These are phyloP conservation scores for Aspergillus uvarum DNA, from an alignment of 2,329 filamentous ascomycete species.

Conservation along the genomic window DNA sequence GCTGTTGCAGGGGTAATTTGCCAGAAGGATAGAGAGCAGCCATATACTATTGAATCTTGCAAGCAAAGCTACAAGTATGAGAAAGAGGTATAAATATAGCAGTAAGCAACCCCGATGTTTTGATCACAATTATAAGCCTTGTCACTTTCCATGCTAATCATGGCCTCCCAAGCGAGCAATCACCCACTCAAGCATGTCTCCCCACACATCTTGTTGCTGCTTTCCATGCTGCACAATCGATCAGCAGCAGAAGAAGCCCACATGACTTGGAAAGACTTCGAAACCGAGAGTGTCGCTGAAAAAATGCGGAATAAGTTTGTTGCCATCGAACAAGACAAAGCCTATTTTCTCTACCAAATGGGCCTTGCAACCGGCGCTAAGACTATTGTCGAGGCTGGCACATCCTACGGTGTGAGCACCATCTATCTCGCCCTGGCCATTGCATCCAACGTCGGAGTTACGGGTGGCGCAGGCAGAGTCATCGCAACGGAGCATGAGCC, in stretches of 20 bases:
- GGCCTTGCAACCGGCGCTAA: conserved; percentile 50
- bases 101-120: not conserved
- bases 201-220: conserved; percentile 14
- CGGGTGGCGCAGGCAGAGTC: conserved; percentile 45
- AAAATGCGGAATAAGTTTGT: conserved; percentile 59
- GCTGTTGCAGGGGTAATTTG: not conserved
- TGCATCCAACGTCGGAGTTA: conserved; percentile 44
- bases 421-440: conserved; percentile 63
- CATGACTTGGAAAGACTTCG: not conserved
- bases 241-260: conserved; percentile 8
- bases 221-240: conserved; percentile 19
- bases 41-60: not conserved
- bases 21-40: not conserved
- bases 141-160: not conserved
- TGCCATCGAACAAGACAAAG: conserved; percentile 60
- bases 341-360: conserved; percentile 57
- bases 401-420: conserved; percentile 61
- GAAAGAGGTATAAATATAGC: not conserved
- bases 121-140: not conserved
- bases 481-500: conserved; percentile 62
- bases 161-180: not conserved
- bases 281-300: conserved; percentile 26
- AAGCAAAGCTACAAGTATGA: not conserved
- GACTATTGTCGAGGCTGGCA: conserved; percentile 60
- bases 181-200: not conserved